Base-by-base conservation (phyloP, 306 rosid genomes). In the Ochetophila trinervis region DNA sequence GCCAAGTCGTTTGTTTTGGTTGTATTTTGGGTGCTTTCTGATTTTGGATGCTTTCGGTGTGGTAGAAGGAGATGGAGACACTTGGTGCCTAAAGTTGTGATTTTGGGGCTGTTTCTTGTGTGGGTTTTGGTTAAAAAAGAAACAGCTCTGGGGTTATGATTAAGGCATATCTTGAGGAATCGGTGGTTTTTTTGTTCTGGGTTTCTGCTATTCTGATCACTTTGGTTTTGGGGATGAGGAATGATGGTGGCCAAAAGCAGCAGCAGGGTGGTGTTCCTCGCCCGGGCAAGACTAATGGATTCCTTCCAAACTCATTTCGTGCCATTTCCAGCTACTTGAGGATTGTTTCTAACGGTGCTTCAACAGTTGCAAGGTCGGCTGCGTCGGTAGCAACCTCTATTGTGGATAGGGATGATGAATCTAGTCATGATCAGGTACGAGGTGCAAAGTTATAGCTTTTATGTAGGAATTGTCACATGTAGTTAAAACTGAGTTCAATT, bases 301-400 rank as follows among this genome's bases (percentile, higher is more conserved):
- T 90, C 65, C 66, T 94, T 74, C 95, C 99, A 6, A 86, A 76
- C 79, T 88, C 97, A 2, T 79, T 94, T 60, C 91, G 96, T 11
- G 88, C 99, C 19, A 49, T 94, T 57, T 94, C 99, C 15, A 85
- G 95, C 69, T 94, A 90, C 79, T 69, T 88, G 68, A 91, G 82
- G 67, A 87, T 90, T 14, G 99, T 94, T 32, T 90, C 99, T 2
- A 83, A 94, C 0, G 95, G 99, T 58, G 99, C 99, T 68, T 94
- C 99, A 2, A 90, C 90, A 3, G 99, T 94, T 44, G 99, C 97
- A 0, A 80, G 96, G 35, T 90, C 99, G 15, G 97, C 99, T 12
- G 97, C 94, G 8, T 94, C 96, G 0, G 97, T 82, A 53, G 99
- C 99, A 8, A 86, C 96, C 10, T 86, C 97, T 10, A 83, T 90